These are phyloP conservation scores for Verticillium tricorpus DNA, from an alignment of 2,329 filamentous ascomycete genomes.

Conservation along the genomic window DNA sequence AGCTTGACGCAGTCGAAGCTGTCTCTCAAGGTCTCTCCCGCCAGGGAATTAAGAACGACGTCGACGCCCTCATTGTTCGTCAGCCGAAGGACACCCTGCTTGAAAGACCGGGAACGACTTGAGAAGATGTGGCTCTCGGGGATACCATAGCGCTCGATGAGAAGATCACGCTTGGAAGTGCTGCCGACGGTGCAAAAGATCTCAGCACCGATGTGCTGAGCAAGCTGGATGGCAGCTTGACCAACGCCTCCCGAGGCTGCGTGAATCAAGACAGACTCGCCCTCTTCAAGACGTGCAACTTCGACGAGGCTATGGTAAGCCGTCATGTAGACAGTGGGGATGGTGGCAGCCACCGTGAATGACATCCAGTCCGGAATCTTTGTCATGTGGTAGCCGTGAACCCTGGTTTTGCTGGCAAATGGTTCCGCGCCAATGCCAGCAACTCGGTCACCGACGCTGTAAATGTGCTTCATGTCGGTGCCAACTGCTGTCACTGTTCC, in stretches of 20 bases:
- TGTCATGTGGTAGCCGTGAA: slow-evolving; percentile 3
- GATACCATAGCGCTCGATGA: not conserved
- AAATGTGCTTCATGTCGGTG: not conserved
- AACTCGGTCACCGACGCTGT: too few relatives aligned
- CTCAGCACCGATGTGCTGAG: not conserved
- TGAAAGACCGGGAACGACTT: not conserved
- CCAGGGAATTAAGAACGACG: slow-evolving; percentile 16
- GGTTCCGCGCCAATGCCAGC: too few relatives aligned
- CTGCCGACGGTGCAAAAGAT: slow-evolving; percentile 20
- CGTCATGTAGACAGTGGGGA: slow-evolving; percentile 3
- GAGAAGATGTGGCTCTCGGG: not conserved
- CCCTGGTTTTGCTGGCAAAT: too few relatives aligned
- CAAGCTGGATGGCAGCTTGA: slow-evolving; percentile 12
- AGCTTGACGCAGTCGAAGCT: not conserved
- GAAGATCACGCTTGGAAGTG: slow-evolving; percentile 1
- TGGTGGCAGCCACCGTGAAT: not conserved
- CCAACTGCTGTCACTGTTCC: slow-evolving; percentile 25
- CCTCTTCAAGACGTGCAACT: slow-evolving; percentile 18
- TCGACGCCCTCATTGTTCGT: not conserved
- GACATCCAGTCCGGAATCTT: slow-evolving; percentile 9
- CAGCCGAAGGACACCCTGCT: not conserved
- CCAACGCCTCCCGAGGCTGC: slow-evolving; percentile 18
- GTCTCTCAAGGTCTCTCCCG: slow-evolving; percentile 17
- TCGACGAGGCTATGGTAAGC: slow-evolving; percentile 16
- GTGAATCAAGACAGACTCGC: slow-evolving; percentile 17